Percentiles rank a stretch among this genome's conserved stretches.
These are phyloP conservation scores for Ajuga chamaepitys DNA, from an alignment of 257 asterid species.

Conservation along the genomic window DNA sequence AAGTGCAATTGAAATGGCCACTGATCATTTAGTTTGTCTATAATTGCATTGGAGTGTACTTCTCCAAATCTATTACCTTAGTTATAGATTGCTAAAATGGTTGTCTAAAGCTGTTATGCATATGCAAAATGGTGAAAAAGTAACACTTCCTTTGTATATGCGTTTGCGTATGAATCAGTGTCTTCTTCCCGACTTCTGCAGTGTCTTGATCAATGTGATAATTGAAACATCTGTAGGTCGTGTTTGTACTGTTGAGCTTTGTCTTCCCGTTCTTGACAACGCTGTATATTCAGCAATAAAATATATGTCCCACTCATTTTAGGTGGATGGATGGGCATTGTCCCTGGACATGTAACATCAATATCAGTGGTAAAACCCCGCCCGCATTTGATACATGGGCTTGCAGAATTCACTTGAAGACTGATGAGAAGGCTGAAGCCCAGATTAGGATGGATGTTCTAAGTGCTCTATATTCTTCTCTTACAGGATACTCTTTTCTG, in stretches of 20 bases:
- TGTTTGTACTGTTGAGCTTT: background rate
- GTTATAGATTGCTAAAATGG: background rate
- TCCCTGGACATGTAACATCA: constrained; percentile 48
- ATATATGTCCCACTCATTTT: background rate
- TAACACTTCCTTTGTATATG: background rate
- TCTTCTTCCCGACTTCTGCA: background rate
- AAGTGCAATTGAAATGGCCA: background rate
- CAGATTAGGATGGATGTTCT: constrained; percentile 46
- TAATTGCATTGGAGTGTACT: background rate
- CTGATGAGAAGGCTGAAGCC: constrained; percentile 49
- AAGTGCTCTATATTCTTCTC: constrained; percentile 35
- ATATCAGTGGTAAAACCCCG: constrained; percentile 59
- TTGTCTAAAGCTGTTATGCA: background rate
- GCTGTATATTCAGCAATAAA: background rate
- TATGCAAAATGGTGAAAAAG: background rate
- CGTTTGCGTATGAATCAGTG: background rate
- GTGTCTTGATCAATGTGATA: background rate
- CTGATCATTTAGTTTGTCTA: background rate
- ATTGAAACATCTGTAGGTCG: background rate
- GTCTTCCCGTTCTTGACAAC: background rate
- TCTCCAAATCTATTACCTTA: background rate
- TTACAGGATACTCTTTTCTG: constrained; percentile 29
- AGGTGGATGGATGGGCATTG: constrained; percentile 66
- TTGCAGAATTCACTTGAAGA: constrained; percentile 39
- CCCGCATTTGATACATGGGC: constrained; percentile 38